Base-by-base conservation (phyloP, 179 eudicot genomes). In the Actinidia arguta region DNA sequence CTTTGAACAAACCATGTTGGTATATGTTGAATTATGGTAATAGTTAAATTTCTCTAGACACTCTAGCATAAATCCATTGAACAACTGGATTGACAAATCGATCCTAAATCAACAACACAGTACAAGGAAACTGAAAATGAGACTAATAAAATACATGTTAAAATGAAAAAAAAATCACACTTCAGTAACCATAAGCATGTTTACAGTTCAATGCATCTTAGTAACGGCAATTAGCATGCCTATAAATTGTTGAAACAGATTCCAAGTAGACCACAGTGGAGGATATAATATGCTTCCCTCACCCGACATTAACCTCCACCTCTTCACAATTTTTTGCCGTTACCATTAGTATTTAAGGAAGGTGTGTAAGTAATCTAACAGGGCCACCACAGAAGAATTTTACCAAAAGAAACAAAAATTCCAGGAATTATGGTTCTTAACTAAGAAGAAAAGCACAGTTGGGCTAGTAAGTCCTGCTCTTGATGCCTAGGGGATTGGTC, bases 41-140 rank as follows among this genome's bases (percentile, higher is more conserved):
- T 27, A 31, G 50, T 18, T 8, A 22, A 75, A 25, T 24, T 42
- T 36, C 64, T 17, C 47, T 27, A 52, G 62, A 73, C 51, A 52
- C 77, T 25, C 77, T 16, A 51, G 4, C 59, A 72, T n/a, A 55
- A 54, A 75, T 36, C 47, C 63, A 75, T 31, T 54, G 50, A 36
- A 75, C 24, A 36, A 55, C 48, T 55, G 20, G 78, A 20, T 48
- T 56, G 44, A 12, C 20, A 24, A 48, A 47, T n/a, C 5, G 76
- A 72, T 48, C 56, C 46, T 72, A 72, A 72, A 72, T 14, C 76
- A 47, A 5, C 36, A 72, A 48, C 46, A 66, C 46, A 66, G 36
- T 16, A 31, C 52, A 70, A 4, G 48, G 27, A 7, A 69, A 20
- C 42, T 47, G 76, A 72, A 24, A 31, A 71, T 72, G 76, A 48